Evolutionary conservation across 1,284 basidiomycete genomes (phyloP).

Genomic region (Rhodotorula sp.): DNA sequence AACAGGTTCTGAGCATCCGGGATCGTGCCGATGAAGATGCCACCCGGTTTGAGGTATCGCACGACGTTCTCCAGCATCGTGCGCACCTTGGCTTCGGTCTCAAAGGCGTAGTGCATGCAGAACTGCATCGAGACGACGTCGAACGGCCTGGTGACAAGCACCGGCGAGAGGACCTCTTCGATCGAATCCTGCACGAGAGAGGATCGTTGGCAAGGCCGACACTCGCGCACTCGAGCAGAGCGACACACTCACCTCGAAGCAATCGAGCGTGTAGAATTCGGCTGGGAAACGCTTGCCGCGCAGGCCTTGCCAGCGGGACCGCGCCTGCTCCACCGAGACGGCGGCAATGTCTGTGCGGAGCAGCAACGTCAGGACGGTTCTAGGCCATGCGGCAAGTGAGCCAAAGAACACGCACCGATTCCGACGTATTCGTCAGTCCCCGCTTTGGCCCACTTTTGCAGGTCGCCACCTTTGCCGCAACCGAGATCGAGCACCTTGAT

Average conservation of each 20-base stretch:
- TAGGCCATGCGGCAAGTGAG: not conserved
- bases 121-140: conserved; percentile 98
- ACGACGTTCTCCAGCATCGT: conserved; percentile 92
- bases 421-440: conserved; percentile 74
- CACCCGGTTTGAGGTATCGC: conserved; percentile 73
- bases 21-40: conserved; percentile 89
- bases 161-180: conserved; percentile 62
- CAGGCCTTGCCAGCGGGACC: conserved; percentile 61
- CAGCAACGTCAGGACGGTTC: not conserved
- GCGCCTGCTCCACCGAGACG: conserved; percentile 87
- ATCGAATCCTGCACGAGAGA: conserved; percentile 50
- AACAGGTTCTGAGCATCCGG: conserved; percentile 78
- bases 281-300: conserved; percentile 65
- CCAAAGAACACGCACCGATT: conserved; percentile 58
- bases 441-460: conserved; percentile 94
- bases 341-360: conserved; percentile 73
- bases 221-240: not conserved
- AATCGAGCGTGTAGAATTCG: conserved; percentile 82
- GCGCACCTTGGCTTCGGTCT: conserved; percentile 76
- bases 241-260: conserved; percentile 61
- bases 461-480: conserved; percentile 96
- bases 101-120: conserved; percentile 99
- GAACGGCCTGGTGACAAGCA: conserved; percentile 58
- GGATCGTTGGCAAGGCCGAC: not conserved
- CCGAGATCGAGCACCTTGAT: conserved; percentile 92